phyloP scores from a whole-genome alignment of 805 yeast genomes.

The Kuraishia floccosa region DNA sequence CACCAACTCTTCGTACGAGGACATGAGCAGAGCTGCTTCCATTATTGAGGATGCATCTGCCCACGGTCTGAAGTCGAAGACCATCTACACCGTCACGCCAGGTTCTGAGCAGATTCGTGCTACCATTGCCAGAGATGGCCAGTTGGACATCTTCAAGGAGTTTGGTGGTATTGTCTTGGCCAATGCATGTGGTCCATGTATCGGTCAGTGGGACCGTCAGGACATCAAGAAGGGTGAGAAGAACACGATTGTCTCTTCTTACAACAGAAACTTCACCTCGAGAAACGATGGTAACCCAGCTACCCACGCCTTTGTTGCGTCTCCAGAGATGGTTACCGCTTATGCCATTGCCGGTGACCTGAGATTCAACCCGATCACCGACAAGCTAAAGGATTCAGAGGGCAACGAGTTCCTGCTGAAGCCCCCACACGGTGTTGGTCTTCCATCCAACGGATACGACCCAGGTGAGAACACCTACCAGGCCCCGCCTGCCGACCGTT shows the following conservation, averaged over 20 bases:
- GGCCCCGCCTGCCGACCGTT: conserved; percentile 90
- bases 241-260: conserved; percentile 91
- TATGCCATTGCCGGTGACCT: conserved; percentile 92
- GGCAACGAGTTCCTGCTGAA: conserved; percentile 71
- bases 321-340: conserved; percentile 96
- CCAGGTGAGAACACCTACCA: conserved; percentile 77
- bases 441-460: conserved; percentile 63
- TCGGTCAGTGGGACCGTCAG: conserved; percentile 97
- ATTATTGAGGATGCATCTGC: conserved; percentile 83
- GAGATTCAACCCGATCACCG: conserved; percentile 85
- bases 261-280: conserved; percentile 95
- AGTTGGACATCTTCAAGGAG: conserved; percentile 76
- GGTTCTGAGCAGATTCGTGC: conserved; percentile 99
- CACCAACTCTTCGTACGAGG: conserved; percentile 97
- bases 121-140: conserved; percentile 94
- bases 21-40: conserved; percentile 94
- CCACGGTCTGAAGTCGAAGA: conserved; percentile 86
- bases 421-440: conserved; percentile 76
- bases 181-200: conserved; percentile 98
- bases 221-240: conserved; percentile 53
- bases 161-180: conserved; percentile 93
- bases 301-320: conserved; percentile 96
- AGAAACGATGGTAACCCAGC: conserved; percentile 98
- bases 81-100: conserved; percentile 90
- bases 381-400: conserved; percentile 57